A percentile compares a stretch with the other conserved stretches of the same genome.
phyloP scores from a whole-genome alignment of 148 eudicot species.

The Arbutus unedo region DNA sequence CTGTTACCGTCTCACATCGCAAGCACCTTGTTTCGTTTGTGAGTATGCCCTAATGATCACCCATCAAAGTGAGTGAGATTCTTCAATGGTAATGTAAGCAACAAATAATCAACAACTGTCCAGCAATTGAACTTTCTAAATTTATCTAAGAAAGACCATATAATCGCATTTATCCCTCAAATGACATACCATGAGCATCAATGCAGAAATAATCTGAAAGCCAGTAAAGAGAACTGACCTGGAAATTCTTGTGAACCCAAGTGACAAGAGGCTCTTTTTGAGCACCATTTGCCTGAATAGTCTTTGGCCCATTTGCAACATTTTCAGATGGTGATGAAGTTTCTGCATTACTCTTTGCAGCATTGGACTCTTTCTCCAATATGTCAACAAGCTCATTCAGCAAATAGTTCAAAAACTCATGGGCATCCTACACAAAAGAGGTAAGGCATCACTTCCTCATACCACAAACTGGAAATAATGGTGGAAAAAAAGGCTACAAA shows the following conservation, averaged over 20 bases:
- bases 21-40: conserved; percentile 89
- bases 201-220: neutral
- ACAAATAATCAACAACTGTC: neutral
- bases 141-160: neutral
- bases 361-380: conserved; percentile 72
- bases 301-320: conserved; percentile 49
- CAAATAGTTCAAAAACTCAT: conserved; percentile 84
- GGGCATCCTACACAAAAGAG: conserved; percentile 64
- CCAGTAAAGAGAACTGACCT: conserved; percentile 32
- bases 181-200: conserved; percentile 2
- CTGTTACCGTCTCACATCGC: conserved; percentile 84
- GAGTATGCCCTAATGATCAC: conserved; percentile 60
- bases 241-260: conserved; percentile 82
- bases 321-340: conserved; percentile 44
- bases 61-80: conserved; percentile 3
- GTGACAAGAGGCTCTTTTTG: conserved; percentile 65
- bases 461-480: neutral
- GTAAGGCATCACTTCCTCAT: neutral
- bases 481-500: neutral
- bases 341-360: conserved; percentile 43
- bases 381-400: conserved; percentile 89
- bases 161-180: neutral
- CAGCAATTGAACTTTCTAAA: neutral
- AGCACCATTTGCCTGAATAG: conserved; percentile 32
- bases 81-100: neutral